A percentile compares a stretch with the other conserved stretches of the same genome.
phyloP scores from a whole-genome alignment of 768 basidiomycete species.

The Kwoniella bestiolae region DNA sequence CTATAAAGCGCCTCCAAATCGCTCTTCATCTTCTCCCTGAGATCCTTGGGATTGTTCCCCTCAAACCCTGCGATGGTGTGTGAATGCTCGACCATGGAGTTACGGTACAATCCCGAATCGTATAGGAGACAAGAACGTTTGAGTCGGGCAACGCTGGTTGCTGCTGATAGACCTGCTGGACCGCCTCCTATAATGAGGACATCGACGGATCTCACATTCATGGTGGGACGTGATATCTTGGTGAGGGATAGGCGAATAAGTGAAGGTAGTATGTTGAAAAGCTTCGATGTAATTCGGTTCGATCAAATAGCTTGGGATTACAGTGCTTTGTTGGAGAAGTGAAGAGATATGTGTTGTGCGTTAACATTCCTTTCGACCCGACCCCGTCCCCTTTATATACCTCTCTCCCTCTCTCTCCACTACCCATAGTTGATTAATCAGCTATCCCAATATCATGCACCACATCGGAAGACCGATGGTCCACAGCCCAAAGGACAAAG shows the following conservation, averaged over 20 bases:
- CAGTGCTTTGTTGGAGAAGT: no score
- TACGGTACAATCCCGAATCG: slow-evolving; percentile 43
- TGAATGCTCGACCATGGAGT: slow-evolving; percentile 18
- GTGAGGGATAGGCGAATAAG: slow-evolving; percentile 1
- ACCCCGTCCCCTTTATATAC: no score
- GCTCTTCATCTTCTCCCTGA: slow-evolving; percentile 5
- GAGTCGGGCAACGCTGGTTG: slow-evolving; percentile 34
- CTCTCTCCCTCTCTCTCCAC: no score
- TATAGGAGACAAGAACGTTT: slow-evolving; percentile 38
- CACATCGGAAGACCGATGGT: no score
- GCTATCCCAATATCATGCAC: no score
- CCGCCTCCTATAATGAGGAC: slow-evolving; percentile 45
- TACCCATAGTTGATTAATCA: no score
- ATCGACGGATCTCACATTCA: no score
- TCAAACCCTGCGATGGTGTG: slow-evolving; percentile 39
- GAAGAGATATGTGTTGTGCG: no score
- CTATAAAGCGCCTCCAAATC: slow-evolving; percentile 25
- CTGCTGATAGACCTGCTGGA: slow-evolving; percentile 51
- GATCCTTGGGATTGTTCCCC: slow-evolving; percentile 19
- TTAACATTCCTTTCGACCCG: not conserved
- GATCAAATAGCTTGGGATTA: not conserved
- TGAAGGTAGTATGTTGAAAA: no score
- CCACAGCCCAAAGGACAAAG: not conserved
- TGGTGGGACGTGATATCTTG: not conserved
- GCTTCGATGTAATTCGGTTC: no score